phyloP scores from a whole-genome alignment of 192 early-diverging fungal species.

The Linnemannia elongata region DNA sequence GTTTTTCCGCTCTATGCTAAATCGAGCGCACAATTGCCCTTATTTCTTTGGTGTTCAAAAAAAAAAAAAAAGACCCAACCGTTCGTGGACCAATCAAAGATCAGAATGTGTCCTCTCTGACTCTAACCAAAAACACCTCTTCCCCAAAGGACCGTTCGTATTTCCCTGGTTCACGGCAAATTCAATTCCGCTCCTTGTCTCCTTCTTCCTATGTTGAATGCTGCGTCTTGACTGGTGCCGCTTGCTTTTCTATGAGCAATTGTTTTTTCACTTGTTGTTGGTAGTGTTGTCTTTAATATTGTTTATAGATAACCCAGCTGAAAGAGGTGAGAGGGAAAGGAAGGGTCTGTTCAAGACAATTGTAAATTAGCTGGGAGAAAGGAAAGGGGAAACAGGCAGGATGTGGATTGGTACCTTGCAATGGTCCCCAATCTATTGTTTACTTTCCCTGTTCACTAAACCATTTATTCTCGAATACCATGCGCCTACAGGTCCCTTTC shows the following conservation, averaged over 20 bases:
- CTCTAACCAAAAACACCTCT: not conserved
- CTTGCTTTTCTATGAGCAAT: not conserved
- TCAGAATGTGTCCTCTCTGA: not conserved
- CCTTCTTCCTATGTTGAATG: not conserved
- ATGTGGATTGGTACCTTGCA: not conserved
- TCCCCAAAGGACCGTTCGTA: not conserved
- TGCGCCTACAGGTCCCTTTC: not conserved
- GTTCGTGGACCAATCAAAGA: not conserved
- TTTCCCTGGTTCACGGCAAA: not conserved
- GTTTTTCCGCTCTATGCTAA: conserved; percentile 3
- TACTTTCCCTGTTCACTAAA: not conserved
- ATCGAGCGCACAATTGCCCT: conserved; percentile 1
- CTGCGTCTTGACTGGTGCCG: not conserved
- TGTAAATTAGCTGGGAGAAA: not conserved
- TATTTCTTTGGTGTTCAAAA: not conserved
- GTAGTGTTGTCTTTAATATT: not conserved
- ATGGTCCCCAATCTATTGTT: not conserved
- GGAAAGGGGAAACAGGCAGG: not conserved
- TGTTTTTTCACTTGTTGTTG: not conserved
- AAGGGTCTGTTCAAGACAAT: not conserved
- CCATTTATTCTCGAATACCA: not conserved
- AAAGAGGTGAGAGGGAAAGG: too few relatives aligned
- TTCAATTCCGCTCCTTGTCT: conserved; percentile 1
- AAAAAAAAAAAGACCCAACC: not conserved
- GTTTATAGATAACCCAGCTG: too few relatives aligned